These are phyloP conservation scores for Fagus sylvatica DNA, from an alignment of 306 rosid genomes.

Conservation along the genomic window DNA sequence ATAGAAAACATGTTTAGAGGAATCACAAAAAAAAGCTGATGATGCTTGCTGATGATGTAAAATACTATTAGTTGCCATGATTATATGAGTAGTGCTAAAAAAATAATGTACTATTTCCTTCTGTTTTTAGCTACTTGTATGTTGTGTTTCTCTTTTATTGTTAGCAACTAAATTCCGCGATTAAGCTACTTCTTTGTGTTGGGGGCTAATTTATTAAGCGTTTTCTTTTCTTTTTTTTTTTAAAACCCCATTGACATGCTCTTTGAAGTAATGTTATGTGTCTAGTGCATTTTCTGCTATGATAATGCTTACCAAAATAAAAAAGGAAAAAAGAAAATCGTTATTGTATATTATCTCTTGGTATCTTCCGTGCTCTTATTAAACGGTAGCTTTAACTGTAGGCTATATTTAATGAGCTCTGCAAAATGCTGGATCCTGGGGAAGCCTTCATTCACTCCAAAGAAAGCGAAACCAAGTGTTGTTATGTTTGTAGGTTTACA, in stretches of 20 bases:
- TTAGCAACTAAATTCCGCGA: not conserved
- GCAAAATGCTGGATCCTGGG: conserved; percentile 95
- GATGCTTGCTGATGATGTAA: no score
- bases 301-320: no score
- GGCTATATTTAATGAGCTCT: conserved; percentile 85
- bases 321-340: not conserved
- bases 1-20: no score
- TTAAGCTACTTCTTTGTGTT: not conserved
- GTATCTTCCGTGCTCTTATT: conserved; percentile 16
- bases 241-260: no score
- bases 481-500: conserved; percentile 93
- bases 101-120: not conserved
- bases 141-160: not conserved
- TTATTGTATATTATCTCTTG: conserved; percentile 5
- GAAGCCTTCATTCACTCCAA: conserved; percentile 79
- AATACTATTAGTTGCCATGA: no score
- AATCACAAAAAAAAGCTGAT: no score
- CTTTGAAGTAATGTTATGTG: no score
- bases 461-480: conserved; percentile 76
- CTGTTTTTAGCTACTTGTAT: no score
- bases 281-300: no score
- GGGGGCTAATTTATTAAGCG: not conserved
- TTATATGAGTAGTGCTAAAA: not conserved
- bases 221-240: no score
- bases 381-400: conserved; percentile 30